A percentile compares a stretch with the other conserved stretches of the same genome.
Evolutionary conservation across 768 basidiomycete genomes (phyloP).

Genomic region (Rossbeevera mucosa): DNA sequence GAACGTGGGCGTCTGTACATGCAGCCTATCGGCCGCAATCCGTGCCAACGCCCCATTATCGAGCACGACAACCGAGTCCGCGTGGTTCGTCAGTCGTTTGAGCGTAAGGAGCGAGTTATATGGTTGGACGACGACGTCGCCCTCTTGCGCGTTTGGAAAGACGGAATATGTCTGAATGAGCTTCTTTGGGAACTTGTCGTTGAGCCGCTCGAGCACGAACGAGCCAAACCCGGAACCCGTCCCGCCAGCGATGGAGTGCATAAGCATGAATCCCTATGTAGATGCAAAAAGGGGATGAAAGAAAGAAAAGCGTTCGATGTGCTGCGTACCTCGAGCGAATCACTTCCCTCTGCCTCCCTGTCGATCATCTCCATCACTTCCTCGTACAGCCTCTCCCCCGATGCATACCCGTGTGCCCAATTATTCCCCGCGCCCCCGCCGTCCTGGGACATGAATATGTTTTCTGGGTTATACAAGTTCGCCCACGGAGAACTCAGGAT

Average conservation of each 20-base stretch:
- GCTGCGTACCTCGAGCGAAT: conserved; percentile 79
- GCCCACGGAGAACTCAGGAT: conserved; percentile 87
- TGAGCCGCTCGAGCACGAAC: conserved; percentile 92
- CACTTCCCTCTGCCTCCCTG: conserved; percentile 95
- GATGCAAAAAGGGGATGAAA: not conserved
- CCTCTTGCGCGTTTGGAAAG: conserved; percentile 90
- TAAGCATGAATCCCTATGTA: conserved; percentile 91
- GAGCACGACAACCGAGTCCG: conserved; percentile 94
- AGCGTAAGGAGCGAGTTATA: conserved; percentile 94
- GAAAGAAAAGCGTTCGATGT: not conserved
- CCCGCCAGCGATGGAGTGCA: conserved; percentile 98
- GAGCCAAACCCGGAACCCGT: conserved; percentile 98
- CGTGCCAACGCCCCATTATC: conserved; percentile 93
- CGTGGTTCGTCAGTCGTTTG: conserved; percentile 91
- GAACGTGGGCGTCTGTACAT: conserved; percentile 81
- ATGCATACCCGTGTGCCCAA: conserved; percentile 93
- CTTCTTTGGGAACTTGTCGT: conserved; percentile 98
- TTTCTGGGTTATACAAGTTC: conserved; percentile 91
- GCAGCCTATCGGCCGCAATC: conserved; percentile 89
- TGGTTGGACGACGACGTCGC: conserved; percentile 97
- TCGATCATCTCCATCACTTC: conserved; percentile 99
- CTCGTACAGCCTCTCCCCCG: conserved; percentile 89
- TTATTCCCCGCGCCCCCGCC: conserved; percentile 99
- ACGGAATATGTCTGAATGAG: conserved; percentile 99
- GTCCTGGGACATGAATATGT: conserved; percentile 92